phyloP scores from a whole-genome alignment of 345 rosid species.

The Diplotaxis tenuifolia region DNA sequence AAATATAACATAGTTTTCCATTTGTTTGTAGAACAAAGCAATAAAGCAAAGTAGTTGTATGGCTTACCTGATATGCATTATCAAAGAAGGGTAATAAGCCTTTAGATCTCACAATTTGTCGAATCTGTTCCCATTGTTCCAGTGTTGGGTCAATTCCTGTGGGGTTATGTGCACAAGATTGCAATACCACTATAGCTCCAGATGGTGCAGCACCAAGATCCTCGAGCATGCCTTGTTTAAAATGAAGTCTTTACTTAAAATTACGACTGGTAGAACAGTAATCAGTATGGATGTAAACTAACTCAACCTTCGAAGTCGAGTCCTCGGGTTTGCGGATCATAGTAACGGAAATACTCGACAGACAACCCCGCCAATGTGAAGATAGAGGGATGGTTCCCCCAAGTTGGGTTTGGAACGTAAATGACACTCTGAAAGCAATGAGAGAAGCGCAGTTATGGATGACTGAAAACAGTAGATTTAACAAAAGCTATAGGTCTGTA shows the following conservation, averaged over 20 bases:
- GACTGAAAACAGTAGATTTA: neutral
- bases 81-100: conserved; percentile 84
- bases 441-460: conserved; percentile 25
- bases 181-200: conserved; percentile 88
- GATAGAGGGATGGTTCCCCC: conserved; percentile 82
- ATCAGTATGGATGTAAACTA: neutral
- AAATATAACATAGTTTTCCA: neutral
- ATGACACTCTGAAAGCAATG: conserved; percentile 50
- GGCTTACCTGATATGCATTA: conserved; percentile 86
- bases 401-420: conserved; percentile 78
- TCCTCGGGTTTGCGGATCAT: conserved; percentile 79
- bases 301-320: conserved; percentile 65
- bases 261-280: neutral
- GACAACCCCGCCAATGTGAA: conserved; percentile 70
- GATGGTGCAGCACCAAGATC: conserved; percentile 82
- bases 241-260: neutral
- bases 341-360: conserved; percentile 73
- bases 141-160: conserved; percentile 94
- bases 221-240: conserved; percentile 59
- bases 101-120: conserved; percentile 72
- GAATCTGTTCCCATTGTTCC: conserved; percentile 88
- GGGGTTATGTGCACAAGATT: conserved; percentile 98
- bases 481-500: neutral
- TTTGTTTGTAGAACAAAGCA: conserved; percentile 1
- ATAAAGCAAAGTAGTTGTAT: neutral